Evolutionary conservation across 148 eudicot genomes (phyloP).

Genomic region (Vaccinium corymbosum): DNA sequence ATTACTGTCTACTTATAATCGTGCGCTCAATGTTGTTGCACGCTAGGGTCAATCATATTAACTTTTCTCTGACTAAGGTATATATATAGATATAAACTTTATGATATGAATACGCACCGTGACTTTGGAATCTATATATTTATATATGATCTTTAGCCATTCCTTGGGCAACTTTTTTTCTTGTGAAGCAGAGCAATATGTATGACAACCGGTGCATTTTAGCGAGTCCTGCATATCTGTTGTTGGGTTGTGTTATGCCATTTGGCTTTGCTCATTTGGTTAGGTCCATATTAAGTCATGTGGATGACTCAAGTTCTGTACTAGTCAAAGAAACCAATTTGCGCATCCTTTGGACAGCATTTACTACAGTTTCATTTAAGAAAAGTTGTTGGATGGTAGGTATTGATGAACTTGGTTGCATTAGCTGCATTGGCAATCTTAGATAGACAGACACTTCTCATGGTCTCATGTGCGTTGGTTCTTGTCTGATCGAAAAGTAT

Average conservation of each 20-base stretch:
- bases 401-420: neutral
- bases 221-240: neutral
- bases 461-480: too few species aligned
- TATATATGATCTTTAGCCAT: neutral
- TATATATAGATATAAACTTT: neutral
- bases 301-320: neutral
- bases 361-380: neutral
- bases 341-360: neutral
- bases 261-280: neutral
- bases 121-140: neutral
- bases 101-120: neutral
- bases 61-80: neutral
- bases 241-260: neutral
- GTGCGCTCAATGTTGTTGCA: neutral
- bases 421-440: neutral
- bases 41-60: neutral
- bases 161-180: neutral
- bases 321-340: neutral
- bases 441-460: neutral
- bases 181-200: neutral
- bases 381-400: constrained; percentile 1
- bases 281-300: neutral
- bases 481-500: neutral
- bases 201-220: neutral
- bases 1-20: neutral